These are phyloP conservation scores for Polygonum aviculare DNA, from an alignment of 148 eudicot species.

Conservation along the genomic window DNA sequence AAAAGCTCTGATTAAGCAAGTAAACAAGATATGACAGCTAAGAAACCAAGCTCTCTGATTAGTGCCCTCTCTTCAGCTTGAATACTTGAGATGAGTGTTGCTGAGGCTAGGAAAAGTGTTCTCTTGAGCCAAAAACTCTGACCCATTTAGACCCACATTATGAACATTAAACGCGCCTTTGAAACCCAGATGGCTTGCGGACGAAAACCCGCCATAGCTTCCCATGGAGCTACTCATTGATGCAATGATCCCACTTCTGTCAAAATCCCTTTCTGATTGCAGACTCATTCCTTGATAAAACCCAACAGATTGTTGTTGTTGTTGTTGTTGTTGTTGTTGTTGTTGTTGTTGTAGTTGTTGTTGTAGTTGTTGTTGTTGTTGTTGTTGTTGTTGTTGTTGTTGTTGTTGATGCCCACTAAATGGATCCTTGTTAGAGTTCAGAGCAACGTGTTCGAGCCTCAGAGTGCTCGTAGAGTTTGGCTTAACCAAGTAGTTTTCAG, in stretches of 20 bases:
- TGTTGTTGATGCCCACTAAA: neutral
- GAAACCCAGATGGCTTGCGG: neutral
- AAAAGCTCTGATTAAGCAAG: neutral
- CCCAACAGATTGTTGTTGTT: neutral
- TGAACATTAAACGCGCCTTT: neutral
- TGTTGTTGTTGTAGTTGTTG: neutral
- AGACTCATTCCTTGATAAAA: neutral
- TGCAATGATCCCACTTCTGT: neutral
- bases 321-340: too few species aligned
- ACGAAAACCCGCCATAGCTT: neutral
- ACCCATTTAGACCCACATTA: neutral
- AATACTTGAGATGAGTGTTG: neutral
- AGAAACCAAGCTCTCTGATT: neutral
- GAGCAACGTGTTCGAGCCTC: neutral
- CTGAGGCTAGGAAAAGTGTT: conserved; percentile 1
- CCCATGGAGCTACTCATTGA: neutral
- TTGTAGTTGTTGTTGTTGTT: neutral
- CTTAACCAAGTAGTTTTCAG: conserved; percentile 4
- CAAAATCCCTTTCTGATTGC: conserved; percentile 7
- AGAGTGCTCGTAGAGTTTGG: neutral
- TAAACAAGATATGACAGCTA: neutral
- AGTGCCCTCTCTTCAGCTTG: neutral
- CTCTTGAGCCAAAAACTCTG: neutral
- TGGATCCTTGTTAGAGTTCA: neutral
- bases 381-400: neutral